Conservation (phyloP, 495 filamentous ascomycete genomes). For the Aspergillus nanangensis region DNA sequence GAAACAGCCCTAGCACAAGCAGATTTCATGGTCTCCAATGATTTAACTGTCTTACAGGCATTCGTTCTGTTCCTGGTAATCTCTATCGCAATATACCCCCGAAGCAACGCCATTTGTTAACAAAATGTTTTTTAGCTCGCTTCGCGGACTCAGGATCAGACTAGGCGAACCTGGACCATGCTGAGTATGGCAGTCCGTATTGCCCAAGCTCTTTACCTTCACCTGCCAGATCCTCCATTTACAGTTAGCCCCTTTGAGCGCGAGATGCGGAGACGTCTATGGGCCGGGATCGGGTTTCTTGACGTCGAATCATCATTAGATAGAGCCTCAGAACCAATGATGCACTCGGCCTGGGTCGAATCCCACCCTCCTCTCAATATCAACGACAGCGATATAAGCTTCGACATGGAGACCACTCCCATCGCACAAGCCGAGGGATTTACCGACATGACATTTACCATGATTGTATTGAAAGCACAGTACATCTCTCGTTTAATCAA, state of each 20-base stretch:
- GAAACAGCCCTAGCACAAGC: conserved; percentile 46
- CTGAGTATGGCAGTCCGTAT: conserved; percentile 64
- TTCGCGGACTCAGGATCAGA: conserved; percentile 35
- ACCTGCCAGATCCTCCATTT: conserved; percentile 38
- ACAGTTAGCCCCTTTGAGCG: conserved; percentile 26
- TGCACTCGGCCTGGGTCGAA: conserved; percentile 27
- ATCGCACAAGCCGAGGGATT: conserved; percentile 16
- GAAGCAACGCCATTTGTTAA: background rate
- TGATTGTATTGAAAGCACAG: conserved; percentile 21
- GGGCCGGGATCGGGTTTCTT: conserved; percentile 31
- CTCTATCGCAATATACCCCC: background rate
- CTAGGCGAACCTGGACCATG: conserved; percentile 50
- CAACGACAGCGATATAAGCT: conserved; percentile 29
- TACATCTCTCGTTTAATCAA: conserved; percentile 22
- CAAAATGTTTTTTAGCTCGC: conserved; percentile 34
- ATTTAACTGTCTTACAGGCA: conserved; percentile 53
- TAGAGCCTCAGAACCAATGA: conserved; percentile 37
- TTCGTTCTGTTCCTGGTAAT: conserved; percentile 50
- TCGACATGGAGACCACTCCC: conserved; percentile 19
- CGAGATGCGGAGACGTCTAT: conserved; percentile 33
- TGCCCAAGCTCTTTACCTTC: conserved; percentile 62
- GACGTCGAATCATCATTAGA: conserved; percentile 32
- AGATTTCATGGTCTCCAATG: conserved; percentile 50
- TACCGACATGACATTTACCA: conserved; percentile 30
- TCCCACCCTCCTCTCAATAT: conserved; percentile 25